phyloP scores from a whole-genome alignment of 129 eudicot genomes.

The Chrysanthemum lavandulifolium region DNA sequence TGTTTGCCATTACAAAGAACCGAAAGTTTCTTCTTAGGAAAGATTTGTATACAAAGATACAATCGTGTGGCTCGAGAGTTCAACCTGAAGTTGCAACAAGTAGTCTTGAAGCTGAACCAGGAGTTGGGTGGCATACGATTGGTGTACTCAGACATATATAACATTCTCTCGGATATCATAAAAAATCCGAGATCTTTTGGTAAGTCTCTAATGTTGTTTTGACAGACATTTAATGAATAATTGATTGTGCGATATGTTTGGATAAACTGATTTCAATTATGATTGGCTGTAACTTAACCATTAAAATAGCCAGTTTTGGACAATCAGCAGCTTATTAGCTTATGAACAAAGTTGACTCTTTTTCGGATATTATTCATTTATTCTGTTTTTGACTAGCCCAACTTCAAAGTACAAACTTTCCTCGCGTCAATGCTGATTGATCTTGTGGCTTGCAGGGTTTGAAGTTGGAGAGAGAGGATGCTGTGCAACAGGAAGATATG shows the following conservation, averaged over 20 bases:
- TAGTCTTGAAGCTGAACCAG: conserved; percentile 44
- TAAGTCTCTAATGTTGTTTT: conserved; percentile 28
- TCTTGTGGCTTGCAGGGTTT: conserved; percentile 51
- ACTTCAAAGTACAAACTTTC: no score
- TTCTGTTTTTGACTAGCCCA: no score
- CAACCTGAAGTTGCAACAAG: conserved; percentile 55
- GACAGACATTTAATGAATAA: no score
- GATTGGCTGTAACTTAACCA: no score
- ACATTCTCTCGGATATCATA: conserved; percentile 52
- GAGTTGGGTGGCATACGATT: conserved; percentile 55
- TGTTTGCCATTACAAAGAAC: conserved; percentile 80
- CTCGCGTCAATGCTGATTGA: no score
- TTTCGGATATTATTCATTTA: no score
- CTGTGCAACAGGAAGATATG: conserved; percentile 70
- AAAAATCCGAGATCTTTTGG: conserved; percentile 62
- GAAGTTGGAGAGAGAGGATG: conserved; percentile 62
- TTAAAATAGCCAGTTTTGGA: no score
- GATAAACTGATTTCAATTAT: no score
- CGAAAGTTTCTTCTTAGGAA: conserved; percentile 28
- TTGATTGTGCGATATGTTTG: no score
- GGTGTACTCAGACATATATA: conserved; percentile 74
- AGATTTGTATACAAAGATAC: conserved; percentile 51
- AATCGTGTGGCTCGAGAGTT: conserved; percentile 63
- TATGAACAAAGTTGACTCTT: no score
- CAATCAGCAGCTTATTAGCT: no score